Conservation (phyloP, 768 basidiomycete species). For the Calocybe gangraenosa region DNA sequence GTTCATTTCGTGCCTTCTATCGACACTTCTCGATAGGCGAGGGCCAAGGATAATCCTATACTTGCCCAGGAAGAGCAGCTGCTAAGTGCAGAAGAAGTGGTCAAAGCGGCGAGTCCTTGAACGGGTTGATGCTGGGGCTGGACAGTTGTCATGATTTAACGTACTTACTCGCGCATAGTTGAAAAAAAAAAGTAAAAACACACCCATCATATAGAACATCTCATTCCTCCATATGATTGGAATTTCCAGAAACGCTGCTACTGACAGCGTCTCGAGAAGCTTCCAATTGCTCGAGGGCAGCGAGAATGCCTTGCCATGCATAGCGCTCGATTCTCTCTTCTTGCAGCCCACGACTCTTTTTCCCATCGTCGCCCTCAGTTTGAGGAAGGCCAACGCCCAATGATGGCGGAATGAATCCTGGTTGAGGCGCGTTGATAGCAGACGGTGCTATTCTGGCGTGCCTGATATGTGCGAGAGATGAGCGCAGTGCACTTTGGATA, state of each 20-base stretch:
- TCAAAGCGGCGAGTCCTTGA: constrained; percentile 51
- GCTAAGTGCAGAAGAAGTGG: constrained; percentile 51
- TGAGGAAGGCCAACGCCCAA: constrained; percentile 71
- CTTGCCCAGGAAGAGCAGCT: constrained; percentile 41
- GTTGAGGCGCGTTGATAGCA: constrained; percentile 79
- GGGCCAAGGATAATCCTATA: constrained; percentile 38
- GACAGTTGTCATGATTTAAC: too few species aligned
- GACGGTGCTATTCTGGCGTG: constrained; percentile 81
- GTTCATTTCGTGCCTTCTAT: constrained; percentile 7
- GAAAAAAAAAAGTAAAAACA: too few species aligned
- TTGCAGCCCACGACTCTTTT: constrained; percentile 60
- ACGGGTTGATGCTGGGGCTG: neutral
- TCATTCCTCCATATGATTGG: constrained; percentile 20
- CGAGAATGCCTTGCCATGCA: constrained; percentile 73
- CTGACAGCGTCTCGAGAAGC: constrained; percentile 30
- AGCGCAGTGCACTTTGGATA: constrained; percentile 75
- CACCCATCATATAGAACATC: too few species aligned
- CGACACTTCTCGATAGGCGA: constrained; percentile 36
- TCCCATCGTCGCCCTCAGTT: constrained; percentile 28
- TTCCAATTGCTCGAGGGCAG: constrained; percentile 63
- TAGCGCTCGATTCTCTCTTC: constrained; percentile 74
- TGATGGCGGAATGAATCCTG: constrained; percentile 70
- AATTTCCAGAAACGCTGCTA: constrained; percentile 8
- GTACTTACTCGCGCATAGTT: too few species aligned
- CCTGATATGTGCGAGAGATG: constrained; percentile 76